phyloP scores from a whole-genome alignment of 176 grass and related monocot genomes.

The Avena eriantha region DNA sequence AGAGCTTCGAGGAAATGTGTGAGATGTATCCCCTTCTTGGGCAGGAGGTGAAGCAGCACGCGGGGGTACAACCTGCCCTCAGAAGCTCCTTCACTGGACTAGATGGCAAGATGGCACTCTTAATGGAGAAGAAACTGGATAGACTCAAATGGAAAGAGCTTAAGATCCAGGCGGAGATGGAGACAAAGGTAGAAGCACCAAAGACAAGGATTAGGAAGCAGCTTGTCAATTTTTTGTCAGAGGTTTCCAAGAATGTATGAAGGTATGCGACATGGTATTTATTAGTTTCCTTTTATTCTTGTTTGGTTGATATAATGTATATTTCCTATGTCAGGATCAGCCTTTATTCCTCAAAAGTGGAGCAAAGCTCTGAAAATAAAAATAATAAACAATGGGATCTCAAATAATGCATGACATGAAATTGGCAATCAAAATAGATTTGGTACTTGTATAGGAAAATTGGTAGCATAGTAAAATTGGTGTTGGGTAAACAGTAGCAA shows the following conservation, averaged over 20 bases:
- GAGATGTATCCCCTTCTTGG: background rate
- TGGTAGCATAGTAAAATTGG: background rate
- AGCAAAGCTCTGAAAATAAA: background rate
- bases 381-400: background rate
- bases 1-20: background rate
- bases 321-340: background rate
- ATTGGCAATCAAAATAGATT: background rate
- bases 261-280: background rate
- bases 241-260: background rate
- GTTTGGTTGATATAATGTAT: background rate
- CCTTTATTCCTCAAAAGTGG: background rate
- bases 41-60: constrained; percentile 6
- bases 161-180: background rate
- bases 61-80: background rate
- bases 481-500: background rate
- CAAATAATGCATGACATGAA: background rate
- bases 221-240: background rate
- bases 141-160: background rate
- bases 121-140: background rate
- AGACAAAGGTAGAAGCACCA: background rate
- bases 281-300: background rate
- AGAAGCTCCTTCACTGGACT: background rate
- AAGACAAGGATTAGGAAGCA: background rate
- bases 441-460: background rate
- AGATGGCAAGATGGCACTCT: background rate